These are phyloP conservation scores for Ascocoryne sarcoides DNA, from an alignment of 2,329 filamentous ascomycete species.

Conservation along the genomic window DNA sequence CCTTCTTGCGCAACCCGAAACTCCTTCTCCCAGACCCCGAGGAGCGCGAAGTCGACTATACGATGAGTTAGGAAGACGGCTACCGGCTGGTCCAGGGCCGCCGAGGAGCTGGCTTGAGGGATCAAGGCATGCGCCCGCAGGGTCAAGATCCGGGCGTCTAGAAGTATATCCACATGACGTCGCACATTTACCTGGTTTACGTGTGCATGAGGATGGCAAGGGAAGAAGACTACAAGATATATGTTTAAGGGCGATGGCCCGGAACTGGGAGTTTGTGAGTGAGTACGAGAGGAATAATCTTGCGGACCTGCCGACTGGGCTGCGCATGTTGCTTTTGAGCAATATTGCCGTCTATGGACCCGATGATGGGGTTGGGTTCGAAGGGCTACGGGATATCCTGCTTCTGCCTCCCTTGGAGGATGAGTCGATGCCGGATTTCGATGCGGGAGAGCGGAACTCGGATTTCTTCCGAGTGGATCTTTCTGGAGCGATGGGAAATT, in stretches of 20 bases:
- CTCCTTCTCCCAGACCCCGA: conserved; percentile 39
- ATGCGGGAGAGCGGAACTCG: conserved; percentile 31
- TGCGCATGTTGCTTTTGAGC: conserved; percentile 43
- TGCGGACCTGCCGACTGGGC: conserved; percentile 43
- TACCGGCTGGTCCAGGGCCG: conserved; percentile 50
- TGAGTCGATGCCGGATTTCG: conserved; percentile 10
- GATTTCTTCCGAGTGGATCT: conserved; percentile 46
- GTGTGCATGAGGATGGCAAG: conserved; percentile 16
- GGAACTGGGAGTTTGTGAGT: conserved; percentile 46
- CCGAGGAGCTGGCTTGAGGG: conserved; percentile 47
- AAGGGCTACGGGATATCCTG: conserved; percentile 36
- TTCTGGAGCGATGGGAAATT: conserved; percentile 41
- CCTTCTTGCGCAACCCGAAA: conserved; percentile 51
- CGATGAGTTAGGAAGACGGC: conserved; percentile 40
- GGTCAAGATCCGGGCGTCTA: conserved; percentile 6
- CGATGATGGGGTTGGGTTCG: conserved; percentile 38
- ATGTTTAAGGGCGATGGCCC: conserved; percentile 40
- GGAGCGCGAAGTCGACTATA: conserved; percentile 30
- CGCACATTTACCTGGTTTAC: conserved; percentile 32
- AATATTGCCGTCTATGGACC: conserved; percentile 38
- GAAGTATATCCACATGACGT: conserved; percentile 25
- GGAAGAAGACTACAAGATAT: conserved; percentile 37
- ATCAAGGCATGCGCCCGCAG: conserved; percentile 24
- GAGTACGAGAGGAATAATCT: conserved; percentile 50
- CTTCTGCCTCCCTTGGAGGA: conserved; percentile 27